Conservation (phyloP, 2,329 filamentous ascomycete species). For the Rutstroemia sp. region DNA sequence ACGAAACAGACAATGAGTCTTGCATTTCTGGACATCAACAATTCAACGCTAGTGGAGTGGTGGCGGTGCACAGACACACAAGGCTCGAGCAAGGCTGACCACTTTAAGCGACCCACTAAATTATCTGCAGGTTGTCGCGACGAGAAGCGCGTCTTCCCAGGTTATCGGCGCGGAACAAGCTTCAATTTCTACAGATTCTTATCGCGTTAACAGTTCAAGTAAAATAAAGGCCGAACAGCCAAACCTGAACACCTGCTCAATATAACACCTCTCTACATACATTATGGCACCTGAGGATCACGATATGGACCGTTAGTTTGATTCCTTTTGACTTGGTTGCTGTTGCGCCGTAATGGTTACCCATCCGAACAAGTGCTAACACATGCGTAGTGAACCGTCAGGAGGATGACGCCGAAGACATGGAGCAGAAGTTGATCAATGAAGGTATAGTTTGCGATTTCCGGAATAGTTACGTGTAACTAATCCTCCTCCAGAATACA, state of each 20-base stretch:
- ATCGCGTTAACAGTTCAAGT: neutral
- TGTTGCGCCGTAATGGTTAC: too few relatives aligned
- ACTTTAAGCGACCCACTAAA: constrained; percentile 15
- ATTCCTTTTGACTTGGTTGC: neutral
- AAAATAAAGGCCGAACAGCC: neutral
- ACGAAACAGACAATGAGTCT: neutral
- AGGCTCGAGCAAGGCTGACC: neutral
- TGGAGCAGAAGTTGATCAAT: constrained; percentile 84
- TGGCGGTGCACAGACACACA: neutral
- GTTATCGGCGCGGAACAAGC: neutral
- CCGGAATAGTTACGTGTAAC: neutral
- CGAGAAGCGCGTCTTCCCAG: constrained; percentile 7
- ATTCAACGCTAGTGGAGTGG: neutral
- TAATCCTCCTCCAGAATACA: constrained; percentile 64
- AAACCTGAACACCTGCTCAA: neutral
- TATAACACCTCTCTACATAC: neutral
- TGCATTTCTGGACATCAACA: neutral
- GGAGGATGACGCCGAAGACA: constrained; percentile 59
- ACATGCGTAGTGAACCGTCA: constrained; percentile 43
- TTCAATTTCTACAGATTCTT: too few relatives aligned
- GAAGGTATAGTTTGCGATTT: constrained; percentile 55
- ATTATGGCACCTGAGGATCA: constrained; percentile 40
- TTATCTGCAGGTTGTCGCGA: constrained; percentile 9
- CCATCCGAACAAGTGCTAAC: constrained; percentile 7
- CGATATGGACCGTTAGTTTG: constrained; percentile 40